Percentiles rank a stretch among this genome's conserved stretches.
phyloP scores from a whole-genome alignment of 1,139 yeast species.

The Yamadazyma friedrichii region DNA sequence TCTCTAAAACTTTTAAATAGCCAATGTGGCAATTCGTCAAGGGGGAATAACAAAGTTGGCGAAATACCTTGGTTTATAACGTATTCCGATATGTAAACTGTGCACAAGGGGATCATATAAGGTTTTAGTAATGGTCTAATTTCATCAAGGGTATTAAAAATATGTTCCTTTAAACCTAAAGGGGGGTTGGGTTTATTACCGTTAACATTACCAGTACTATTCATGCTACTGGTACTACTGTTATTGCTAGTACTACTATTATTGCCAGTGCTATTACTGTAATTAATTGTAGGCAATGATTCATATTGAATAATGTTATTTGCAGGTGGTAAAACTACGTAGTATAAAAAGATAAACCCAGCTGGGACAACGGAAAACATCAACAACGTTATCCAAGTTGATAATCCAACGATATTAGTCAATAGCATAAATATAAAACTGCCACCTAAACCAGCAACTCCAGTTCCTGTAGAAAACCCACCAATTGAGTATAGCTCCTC shows the following conservation, averaged over 20 bases:
- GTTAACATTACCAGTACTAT: neutral
- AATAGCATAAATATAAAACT: constrained; percentile 49
- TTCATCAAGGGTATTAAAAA: constrained; percentile 36
- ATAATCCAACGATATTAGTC: constrained; percentile 35
- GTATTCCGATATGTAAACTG: constrained; percentile 86
- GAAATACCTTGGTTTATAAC: constrained; percentile 88
- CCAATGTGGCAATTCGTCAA: constrained; percentile 61
- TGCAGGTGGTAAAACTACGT: constrained; percentile 24
- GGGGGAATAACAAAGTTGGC: constrained; percentile 79
- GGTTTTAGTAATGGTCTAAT: constrained; percentile 59
- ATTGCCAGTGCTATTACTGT: neutral
- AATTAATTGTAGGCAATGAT: constrained; percentile 5
- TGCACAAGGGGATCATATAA: constrained; percentile 76
- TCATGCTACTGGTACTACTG: neutral
- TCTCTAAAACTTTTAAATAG: constrained; percentile 69
- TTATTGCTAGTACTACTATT: neutral
- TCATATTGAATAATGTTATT: constrained; percentile 9
- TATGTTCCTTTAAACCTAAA: constrained; percentile 15
- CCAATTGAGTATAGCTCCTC: constrained; percentile 55
- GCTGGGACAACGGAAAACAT: constrained; percentile 36
- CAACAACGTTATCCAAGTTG: constrained; percentile 31
- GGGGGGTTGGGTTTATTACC: neutral
- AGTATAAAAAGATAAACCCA: constrained; percentile 33
- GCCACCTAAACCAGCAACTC: constrained; percentile 90
- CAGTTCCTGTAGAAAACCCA: constrained; percentile 94